These are phyloP conservation scores for Phialophora expanda DNA, from an alignment of 2,329 filamentous ascomycete species.

Conservation along the genomic window DNA sequence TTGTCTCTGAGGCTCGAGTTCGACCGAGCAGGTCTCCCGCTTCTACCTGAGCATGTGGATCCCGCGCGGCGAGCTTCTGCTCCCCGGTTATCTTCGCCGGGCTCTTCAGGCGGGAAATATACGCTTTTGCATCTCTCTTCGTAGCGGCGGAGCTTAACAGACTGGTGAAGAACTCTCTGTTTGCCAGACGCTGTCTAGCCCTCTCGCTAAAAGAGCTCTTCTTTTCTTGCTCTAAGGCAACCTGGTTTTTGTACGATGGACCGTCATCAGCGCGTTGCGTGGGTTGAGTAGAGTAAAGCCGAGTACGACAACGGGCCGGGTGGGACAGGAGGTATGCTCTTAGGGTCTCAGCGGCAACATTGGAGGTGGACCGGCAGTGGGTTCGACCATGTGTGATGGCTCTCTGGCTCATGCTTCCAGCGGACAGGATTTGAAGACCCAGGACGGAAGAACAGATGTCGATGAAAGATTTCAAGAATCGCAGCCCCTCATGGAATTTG, in stretches of 20 bases:
- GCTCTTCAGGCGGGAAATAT: constrained; percentile 80
- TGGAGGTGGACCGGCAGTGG: constrained; percentile 39
- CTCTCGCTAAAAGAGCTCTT: constrained; percentile 43
- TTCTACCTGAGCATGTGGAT: constrained; percentile 44
- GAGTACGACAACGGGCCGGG: constrained; percentile 14
- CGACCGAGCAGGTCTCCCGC: constrained; percentile 65
- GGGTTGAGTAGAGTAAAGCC: constrained; percentile 31
- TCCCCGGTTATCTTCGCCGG: constrained; percentile 37
- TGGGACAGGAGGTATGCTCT: constrained; percentile 22
- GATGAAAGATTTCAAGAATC: background rate
- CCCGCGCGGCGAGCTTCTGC: constrained; percentile 35
- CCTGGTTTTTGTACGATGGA: constrained; percentile 27
- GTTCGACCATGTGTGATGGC: constrained; percentile 39
- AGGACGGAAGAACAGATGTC: background rate
- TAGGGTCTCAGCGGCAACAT: constrained; percentile 38
- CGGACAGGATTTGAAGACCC: constrained; percentile 25
- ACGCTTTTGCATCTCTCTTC: constrained; percentile 89
- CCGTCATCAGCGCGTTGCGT: constrained; percentile 35
- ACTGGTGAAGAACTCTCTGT: constrained; percentile 82
- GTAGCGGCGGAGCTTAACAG: constrained; percentile 87
- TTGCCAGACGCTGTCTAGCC: constrained; percentile 52
- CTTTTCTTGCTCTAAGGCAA: constrained; percentile 8
- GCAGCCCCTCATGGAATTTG: background rate
- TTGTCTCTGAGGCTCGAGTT: constrained; percentile 62
- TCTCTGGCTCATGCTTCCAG: constrained; percentile 46